Base-by-base conservation (phyloP, 331 rosid genomes). In the Pyracantha coccinea region DNA sequence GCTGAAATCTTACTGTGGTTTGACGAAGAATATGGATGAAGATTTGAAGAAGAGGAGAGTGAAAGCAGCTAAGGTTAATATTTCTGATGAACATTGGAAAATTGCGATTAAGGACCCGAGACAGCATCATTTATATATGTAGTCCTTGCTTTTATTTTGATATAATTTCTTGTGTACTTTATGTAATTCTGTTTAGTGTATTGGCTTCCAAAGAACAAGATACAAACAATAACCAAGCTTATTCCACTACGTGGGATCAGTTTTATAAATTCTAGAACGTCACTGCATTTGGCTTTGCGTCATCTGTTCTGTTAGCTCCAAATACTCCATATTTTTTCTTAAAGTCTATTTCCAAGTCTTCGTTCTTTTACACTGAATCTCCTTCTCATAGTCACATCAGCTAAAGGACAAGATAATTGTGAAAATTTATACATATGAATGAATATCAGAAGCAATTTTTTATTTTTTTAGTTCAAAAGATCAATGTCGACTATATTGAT, bases 21-120 rank as follows among this genome's bases (percentile, higher is more conserved):
- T 89, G 32, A 87, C 91, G 0, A 47, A 52, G 81, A 59, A 78
- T 72, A 87, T 86, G 90, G 83, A 89, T 60, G 45, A 25, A 1
- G 85, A 79, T 35, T 75, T 88, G 33, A 53, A 69, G 20, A 50
- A 68, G 59, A 44, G 84, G 89, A 85, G 93, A 75, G 65, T 61
- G 58, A 65, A 9, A 5, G 96, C 96, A 4, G 83, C 59, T 74
- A 76, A 84, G 73, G 71, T 74, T 25, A 72, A 41, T 53, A 85
- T 77, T 0, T 16, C 80, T 21, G 83, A 88, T 79, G 85, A 73
- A 3, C 97, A 89, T 81, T 89, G 96, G 90, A 91, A 68, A 73
- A 89, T 87, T 68, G 52, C 68, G 57, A 62, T 85, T 12, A 68
- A 75, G 66, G 98, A 93, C 63, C 87, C 87, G 3, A 86, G 98